Conservation (phyloP, 2,329 filamentous ascomycete genomes). For the Celoporthe dispersa region DNA sequence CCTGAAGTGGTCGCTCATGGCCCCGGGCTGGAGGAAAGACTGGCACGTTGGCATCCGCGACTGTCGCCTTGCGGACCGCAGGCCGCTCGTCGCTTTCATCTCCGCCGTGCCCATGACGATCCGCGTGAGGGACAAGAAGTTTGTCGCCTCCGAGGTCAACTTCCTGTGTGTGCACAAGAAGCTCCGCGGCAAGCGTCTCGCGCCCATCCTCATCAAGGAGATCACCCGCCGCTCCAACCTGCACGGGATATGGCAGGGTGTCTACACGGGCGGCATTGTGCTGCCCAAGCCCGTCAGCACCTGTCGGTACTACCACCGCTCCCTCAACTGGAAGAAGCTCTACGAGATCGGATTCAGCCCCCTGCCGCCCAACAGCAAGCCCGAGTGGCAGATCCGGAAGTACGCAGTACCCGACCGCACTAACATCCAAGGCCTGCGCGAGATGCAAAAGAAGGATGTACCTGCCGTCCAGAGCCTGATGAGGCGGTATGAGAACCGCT, state of each 20-base stretch:
- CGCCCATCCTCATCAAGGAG: slow-evolving; percentile 96
- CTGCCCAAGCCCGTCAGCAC: slow-evolving; percentile 91
- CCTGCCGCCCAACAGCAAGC: slow-evolving; percentile 81
- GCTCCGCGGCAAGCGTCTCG: slow-evolving; percentile 86
- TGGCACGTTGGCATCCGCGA: slow-evolving; percentile 96
- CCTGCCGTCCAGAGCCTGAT: slow-evolving; percentile 76
- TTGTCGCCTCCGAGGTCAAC: slow-evolving; percentile 92
- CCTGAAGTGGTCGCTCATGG: slow-evolving; percentile 91
- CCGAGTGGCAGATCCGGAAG: slow-evolving; percentile 81
- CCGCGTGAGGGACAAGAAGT: slow-evolving; percentile 73
- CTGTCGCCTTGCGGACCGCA: slow-evolving; percentile 68
- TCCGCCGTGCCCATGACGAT: slow-evolving; percentile 88
- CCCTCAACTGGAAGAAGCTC: slow-evolving; percentile 94
- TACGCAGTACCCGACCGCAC: slow-evolving; percentile 81
- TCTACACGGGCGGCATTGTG: slow-evolving; percentile 92
- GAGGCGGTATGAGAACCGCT: slow-evolving; percentile 76
- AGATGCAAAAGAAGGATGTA: slow-evolving; percentile 80
- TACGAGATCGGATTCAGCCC: slow-evolving; percentile 95
- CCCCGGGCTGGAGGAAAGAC: slow-evolving; percentile 89
- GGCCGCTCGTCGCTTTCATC: slow-evolving; percentile 87
- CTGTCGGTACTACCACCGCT: slow-evolving; percentile 92
- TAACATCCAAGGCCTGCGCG: slow-evolving; percentile 73
- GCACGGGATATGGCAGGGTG: slow-evolving; percentile 86
- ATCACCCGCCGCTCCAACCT: slow-evolving; percentile 92
- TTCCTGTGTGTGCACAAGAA: slow-evolving; percentile 99